A percentile compares a stretch with the other conserved stretches of the same genome.
These are phyloP conservation scores for Trichoderma citrinoviride DNA, from an alignment of 2,329 filamentous ascomycete genomes.

Conservation along the genomic window DNA sequence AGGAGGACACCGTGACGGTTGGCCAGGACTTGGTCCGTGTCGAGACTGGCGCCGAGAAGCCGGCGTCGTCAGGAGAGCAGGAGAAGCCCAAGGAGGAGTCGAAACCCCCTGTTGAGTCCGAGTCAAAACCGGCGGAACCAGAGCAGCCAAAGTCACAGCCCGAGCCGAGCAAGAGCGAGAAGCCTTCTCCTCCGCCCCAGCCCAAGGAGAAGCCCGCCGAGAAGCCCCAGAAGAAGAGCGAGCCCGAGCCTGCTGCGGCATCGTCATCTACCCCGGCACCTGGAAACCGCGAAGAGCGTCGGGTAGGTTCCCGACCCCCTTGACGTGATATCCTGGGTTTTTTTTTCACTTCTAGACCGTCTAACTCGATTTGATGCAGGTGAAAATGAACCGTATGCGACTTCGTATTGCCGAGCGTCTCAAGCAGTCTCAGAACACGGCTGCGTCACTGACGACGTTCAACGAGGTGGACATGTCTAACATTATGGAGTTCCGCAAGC, in stretches of 20 bases:
- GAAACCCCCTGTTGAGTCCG: background rate
- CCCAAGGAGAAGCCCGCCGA: conserved; percentile 17
- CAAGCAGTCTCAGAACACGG: conserved; percentile 99
- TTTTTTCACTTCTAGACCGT: background rate
- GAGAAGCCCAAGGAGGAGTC: conserved; percentile 14
- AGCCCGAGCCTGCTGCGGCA: conserved; percentile 25
- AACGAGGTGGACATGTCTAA: conserved; percentile 99
- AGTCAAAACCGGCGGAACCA: conserved; percentile 15
- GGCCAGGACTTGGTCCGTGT: conserved; percentile 87
- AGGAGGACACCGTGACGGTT: conserved; percentile 93
- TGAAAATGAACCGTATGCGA: conserved; percentile 99
- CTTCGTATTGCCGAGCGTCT: conserved; percentile 94
- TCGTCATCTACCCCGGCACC: conserved; percentile 32
- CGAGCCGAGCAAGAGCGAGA: conserved; percentile 35
- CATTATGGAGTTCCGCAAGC: conserved; percentile 93
- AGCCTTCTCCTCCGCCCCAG: conserved; percentile 28
- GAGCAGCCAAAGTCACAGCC: conserved; percentile 22
- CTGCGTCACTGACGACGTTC: conserved; percentile 95
- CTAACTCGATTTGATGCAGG: conserved; percentile 47
- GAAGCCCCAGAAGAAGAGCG: conserved; percentile 29
- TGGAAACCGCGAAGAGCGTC: conserved; percentile 81
- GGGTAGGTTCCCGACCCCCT: conserved; percentile 56
- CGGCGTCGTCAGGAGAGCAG: conserved; percentile 30
- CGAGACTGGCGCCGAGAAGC: conserved; percentile 60
- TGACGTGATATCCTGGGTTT: background rate